Evolutionary conservation across 2,329 filamentous ascomycete genomes (phyloP), one percentile per base, ranked within the genome.

Genomic region (Phyllachora maydis): DNA sequence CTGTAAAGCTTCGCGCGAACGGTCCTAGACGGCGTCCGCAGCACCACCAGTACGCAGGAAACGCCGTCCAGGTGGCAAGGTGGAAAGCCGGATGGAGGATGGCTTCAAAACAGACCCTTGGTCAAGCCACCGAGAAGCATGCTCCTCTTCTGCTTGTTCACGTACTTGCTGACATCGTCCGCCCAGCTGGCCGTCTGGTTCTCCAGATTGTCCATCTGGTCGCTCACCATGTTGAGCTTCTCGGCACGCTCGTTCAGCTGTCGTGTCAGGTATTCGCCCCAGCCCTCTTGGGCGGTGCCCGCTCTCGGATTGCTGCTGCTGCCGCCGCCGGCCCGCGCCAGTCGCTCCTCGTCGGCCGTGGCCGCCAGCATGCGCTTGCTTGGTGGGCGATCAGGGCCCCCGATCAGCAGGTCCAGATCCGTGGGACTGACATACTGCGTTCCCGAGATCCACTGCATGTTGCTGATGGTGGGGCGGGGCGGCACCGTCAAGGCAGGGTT

Each of bases 361-460:
- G 88, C 82, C 2, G 72, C 75, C 22, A 88, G 45, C 77, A 90
- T 90, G 17, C 76, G 68, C 48, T 90, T 90, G 29, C 77, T 88
- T 1, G 81, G 73, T 3, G 85, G 88, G 3, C 88, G 66, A 38
- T 88, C 75, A 2, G 82, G 72, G 0, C 85, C 85, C 23, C 85
- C 81, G 29, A 98, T 88, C 2, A 98, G 55, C 3, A 92, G 50
- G 39, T 95, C 88, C 39, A 98, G 68, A 38, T 98, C 88, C 2
- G 71, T 59, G 0, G 79, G 74, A 2, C 79, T 81, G 21, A 98
- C 64, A 36, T 90, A 76, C 46, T 93, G 85, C 2, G 85, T 95
- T 4, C 88, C 88, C 0, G 82, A 76, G 24, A 98, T 81, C 88
- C 88, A 98, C 48, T 95, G 82, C 18, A 98, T 49, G 38, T 90